Evolutionary conservation across 345 rosid species (phyloP), one percentile per base, ranked within the genome.

Genomic region (Eucalyptus fibrosa): DNA sequence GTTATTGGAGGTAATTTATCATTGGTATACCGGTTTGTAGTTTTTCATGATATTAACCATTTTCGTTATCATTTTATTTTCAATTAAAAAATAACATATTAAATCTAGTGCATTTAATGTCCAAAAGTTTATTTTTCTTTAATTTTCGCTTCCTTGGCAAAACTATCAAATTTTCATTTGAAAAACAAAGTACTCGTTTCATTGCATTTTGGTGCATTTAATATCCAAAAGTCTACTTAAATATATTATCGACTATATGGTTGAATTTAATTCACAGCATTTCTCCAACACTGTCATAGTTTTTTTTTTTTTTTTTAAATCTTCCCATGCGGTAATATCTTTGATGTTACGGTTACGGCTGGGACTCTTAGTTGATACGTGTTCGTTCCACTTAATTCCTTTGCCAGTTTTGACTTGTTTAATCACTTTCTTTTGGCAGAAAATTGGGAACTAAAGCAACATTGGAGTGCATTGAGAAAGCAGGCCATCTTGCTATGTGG

Each of bases 401-500:
- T 34, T 34, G 44, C 44, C 12, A 19, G 44, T 72, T 18, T 44
- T 60, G 88, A 60, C 50, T 18, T 13, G 24, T 10, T n/a, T 16
- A 40, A 34, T 87, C 14, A 28, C 14, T 67, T 67, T 37, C 21
- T 60, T 67, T 40, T 55, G 21, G 21, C 69, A 88, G 90, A 44
- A 82, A 88, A 82, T 56, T 88, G 87, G 90, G 87, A 18, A 50
- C 83, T 19, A 81, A 42, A 47, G 90, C 90, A 30, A 88, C 87
- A 6, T 32, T 88, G 80, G 55, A 88, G 53, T 32, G 12, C 53
- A 55, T 88, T 50, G 80, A 82, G 69, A 37, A 50, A 50, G 87
- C 90, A 37, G 81, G 90, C 16, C 87, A 88, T 50, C 18, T 81
- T 7, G 90, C 53, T 26, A 30, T 53, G 7, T 8, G 83, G 69